phyloP scores from a whole-genome alignment of 768 basidiomycete species.

The Boletus insuetus region DNA sequence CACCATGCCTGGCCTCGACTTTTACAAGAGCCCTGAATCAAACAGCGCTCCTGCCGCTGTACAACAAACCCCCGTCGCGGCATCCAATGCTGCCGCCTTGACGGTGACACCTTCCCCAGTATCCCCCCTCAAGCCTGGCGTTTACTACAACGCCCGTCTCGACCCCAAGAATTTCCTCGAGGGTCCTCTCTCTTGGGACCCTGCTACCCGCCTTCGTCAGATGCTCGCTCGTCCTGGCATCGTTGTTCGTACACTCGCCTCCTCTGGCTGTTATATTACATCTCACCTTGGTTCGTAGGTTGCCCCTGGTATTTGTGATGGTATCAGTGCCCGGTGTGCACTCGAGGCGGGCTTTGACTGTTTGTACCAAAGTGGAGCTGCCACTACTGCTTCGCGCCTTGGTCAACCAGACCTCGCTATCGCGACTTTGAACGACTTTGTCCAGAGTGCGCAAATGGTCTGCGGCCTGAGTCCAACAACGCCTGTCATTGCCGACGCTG shows the following conservation, averaged over 20 bases:
- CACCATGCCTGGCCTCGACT: conserved; percentile 36
- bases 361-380: conserved; percentile 78
- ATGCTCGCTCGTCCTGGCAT: conserved; percentile 71
- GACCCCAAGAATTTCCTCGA: conserved; percentile 68
- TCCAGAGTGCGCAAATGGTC: conserved; percentile 68
- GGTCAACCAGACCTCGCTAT: conserved; percentile 80
- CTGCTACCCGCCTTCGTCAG: conserved; percentile 70
- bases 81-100: background rate
- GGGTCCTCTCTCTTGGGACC: conserved; percentile 64
- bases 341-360: conserved; percentile 78
- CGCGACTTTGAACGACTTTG: conserved; percentile 76
- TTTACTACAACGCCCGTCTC: conserved; percentile 66
- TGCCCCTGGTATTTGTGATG: conserved; percentile 78
- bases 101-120: conserved; percentile 9
- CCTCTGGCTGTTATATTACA: background rate
- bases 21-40: conserved; percentile 22
- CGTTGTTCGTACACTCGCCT: conserved; percentile 47
- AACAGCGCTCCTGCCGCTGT: background rate
- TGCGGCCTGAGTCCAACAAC: conserved; percentile 59
- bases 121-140: conserved; percentile 14
- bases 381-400: conserved; percentile 75
- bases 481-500: conserved; percentile 78
- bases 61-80: conserved; percentile 6
- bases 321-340: conserved; percentile 77
- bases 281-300: conserved; percentile 37